phyloP scores from a whole-genome alignment of 1,284 basidiomycete species.

The Irpex sp. region DNA sequence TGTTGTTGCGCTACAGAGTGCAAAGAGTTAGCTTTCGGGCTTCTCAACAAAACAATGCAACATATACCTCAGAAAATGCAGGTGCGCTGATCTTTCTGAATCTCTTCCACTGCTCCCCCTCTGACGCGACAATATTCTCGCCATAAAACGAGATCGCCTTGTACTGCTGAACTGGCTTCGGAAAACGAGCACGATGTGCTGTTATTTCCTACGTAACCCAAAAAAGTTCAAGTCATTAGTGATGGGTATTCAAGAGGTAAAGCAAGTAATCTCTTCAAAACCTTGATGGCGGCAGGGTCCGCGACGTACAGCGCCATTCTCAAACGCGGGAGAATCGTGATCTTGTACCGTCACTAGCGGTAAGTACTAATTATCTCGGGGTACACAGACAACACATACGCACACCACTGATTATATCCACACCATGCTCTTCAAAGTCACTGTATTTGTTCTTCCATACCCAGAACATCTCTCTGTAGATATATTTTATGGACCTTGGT shows the following conservation, averaged over 20 bases:
- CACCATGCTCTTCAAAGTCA: not conserved
- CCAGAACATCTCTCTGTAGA: not conserved
- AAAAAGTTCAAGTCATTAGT: too few species aligned
- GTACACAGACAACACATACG: not conserved
- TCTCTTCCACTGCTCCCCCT: slow-evolving; percentile 9
- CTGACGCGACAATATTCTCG: slow-evolving; percentile 7
- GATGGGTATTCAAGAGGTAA: too few species aligned
- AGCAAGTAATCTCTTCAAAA: not conserved
- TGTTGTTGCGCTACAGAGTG: slow-evolving; percentile 40
- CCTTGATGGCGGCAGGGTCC: not conserved
- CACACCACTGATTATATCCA: not conserved
- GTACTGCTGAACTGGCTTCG: slow-evolving; percentile 3
- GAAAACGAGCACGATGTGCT: not conserved
- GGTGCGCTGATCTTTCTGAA: slow-evolving; percentile 7
- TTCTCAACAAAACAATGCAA: not conserved
- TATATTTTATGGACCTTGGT: not conserved
- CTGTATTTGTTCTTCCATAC: not conserved
- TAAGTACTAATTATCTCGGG: not conserved
- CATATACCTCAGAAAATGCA: slow-evolving; percentile 7
- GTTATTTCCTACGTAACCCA: slow-evolving; percentile 5
- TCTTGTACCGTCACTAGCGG: not conserved
- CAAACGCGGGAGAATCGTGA: not conserved
- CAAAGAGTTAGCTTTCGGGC: not conserved
- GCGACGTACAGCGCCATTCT: not conserved
- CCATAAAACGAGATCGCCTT: not conserved